Base-by-base conservation (phyloP, 108 stramenopile genomes). In the Fistulifera pelliculosa region DNA sequence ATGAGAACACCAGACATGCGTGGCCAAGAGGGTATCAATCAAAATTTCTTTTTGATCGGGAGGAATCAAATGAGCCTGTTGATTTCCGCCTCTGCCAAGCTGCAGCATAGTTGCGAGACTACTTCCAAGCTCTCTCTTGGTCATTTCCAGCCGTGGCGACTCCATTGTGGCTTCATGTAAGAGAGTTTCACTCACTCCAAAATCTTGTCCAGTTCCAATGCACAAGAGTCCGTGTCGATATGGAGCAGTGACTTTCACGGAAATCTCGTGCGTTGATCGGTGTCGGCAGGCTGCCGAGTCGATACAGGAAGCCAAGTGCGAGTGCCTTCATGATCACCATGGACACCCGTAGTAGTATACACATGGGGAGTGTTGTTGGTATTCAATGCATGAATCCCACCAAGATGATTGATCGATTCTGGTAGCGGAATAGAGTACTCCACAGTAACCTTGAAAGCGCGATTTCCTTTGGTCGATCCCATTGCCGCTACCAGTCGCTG, bases 271-370 rank as follows among this genome's bases (percentile, higher is more conserved):
- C 0, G 82, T 71, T 27, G 76, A 56, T 24, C 90, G 70, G 63
- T 91, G 90, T 13, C 61, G 39, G 14, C 70, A 61, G 0, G 81
- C 63, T 17, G 90, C 85, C 10, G 90, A 87, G 69, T 92, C 90
- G 2, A 79, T 62, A n/a, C 76, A 80, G 86, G 84, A 16, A 87
- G 44, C 86, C 90, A 92, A 27, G 69, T 70, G 60, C 83, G 73
- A 19, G 86, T 70, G 42, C 90, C 90, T 62, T 87, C 81, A 60
- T 84, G 83, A 60, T 91, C 90, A 4, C 90, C 90, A 45, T 66
- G 64, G 0, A 76, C 78, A 21, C 90, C 90, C 8, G 61, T 42
- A 1, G 78, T 79, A 14, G 90, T 91, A 58, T 91, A 87, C 0
- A 80, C 71, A 54, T 91, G 81, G 3, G 90, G 90, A 12, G 72